These are phyloP conservation scores for Elsinoe fawcettii DNA, from an alignment of 2,329 filamentous ascomycete genomes.

Conservation along the genomic window DNA sequence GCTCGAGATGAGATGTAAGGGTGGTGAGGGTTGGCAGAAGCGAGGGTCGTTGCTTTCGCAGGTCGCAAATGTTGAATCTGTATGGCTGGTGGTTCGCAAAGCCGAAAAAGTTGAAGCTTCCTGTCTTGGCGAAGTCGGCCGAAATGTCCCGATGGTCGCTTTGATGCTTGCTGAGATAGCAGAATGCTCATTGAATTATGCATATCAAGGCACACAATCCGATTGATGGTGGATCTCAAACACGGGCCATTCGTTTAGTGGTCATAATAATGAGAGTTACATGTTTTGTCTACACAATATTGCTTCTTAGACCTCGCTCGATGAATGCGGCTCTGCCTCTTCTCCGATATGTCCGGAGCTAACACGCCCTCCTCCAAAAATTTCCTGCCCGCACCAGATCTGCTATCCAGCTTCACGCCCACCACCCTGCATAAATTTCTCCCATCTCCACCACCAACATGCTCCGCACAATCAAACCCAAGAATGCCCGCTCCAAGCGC, in stretches of 20 bases:
- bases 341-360: background rate
- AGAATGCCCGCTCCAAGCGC: conserved; percentile 85
- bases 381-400: conserved; percentile 8
- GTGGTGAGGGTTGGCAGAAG: too few species aligned
- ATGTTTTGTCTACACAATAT: background rate
- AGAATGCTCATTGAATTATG: too few species aligned
- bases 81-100: background rate
- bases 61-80: conserved; percentile 1
- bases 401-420: background rate
- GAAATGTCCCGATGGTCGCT: conserved; percentile 1
- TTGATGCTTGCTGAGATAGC: background rate
- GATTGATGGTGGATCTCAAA: too few species aligned
- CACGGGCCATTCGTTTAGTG: too few species aligned
- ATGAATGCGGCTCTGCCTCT: background rate
- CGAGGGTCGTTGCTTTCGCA: conserved; percentile 1
- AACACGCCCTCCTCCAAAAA: conserved; percentile 2
- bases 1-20: background rate
- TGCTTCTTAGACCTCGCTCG: background rate
- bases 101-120: conserved; percentile 63
- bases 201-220: too few species aligned
- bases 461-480: conserved; percentile 56
- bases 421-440: background rate
- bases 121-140: conserved; percentile 36
- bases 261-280: too few species aligned
- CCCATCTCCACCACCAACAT: background rate